A percentile compares a stretch with the other conserved stretches of the same genome.
Conservation (phyloP, 1,284 basidiomycete genomes). For the Ustilago cynodontis region DNA sequence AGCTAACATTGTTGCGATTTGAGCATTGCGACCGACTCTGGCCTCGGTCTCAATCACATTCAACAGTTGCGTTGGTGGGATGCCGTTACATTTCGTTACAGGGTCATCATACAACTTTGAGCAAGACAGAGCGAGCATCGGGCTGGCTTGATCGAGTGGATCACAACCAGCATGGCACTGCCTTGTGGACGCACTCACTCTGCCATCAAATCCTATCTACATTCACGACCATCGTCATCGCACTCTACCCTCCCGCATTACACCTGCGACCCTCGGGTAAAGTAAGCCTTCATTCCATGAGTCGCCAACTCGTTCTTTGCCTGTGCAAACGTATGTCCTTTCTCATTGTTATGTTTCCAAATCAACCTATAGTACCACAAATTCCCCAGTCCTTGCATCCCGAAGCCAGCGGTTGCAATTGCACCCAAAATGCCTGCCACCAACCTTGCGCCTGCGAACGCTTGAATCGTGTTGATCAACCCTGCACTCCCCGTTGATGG, state of each 20-base stretch:
- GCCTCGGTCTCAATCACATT: neutral
- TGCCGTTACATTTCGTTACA: slow-evolving; percentile 26
- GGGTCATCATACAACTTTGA: neutral
- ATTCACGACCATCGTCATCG: neutral
- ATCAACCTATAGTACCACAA: slow-evolving; percentile 85
- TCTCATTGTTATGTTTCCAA: slow-evolving; percentile 84
- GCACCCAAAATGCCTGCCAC: slow-evolving; percentile 75
- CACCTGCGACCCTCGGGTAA: slow-evolving; percentile 69
- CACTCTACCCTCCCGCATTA: neutral
- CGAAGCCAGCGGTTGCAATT: slow-evolving; percentile 87
- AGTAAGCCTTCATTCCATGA: slow-evolving; percentile 88
- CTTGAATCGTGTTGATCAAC: slow-evolving; percentile 89
- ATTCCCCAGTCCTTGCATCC: slow-evolving; percentile 83
- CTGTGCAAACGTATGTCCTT: slow-evolving; percentile 72
- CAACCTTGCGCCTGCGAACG: slow-evolving; percentile 40
- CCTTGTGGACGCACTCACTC: neutral
- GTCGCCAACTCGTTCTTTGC: slow-evolving; percentile 86
- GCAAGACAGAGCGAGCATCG: neutral
- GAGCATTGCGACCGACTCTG: neutral
- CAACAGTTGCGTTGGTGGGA: neutral
- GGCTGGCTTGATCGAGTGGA: no score
- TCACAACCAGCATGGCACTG: neutral
- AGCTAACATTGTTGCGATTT: neutral
- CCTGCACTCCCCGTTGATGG: slow-evolving; percentile 90
- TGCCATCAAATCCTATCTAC: neutral